Conservation (phyloP, 257 asterid species). For the Gentiana dahurica region DNA sequence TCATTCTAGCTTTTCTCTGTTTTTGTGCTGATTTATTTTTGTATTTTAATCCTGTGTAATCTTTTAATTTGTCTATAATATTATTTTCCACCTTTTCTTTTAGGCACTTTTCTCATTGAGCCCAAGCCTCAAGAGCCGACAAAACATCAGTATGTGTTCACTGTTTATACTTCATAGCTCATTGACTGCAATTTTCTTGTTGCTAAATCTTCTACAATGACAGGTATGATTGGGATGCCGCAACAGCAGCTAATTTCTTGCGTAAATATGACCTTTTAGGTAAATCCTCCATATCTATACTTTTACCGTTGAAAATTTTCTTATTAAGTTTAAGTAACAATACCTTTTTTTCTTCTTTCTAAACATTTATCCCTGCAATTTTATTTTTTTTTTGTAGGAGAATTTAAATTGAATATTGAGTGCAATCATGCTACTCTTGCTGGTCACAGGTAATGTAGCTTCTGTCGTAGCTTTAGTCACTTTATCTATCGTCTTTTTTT, state of each 20-base stretch:
- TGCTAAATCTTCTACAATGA: slow-evolving; percentile 8
- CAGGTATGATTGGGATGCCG: slow-evolving; percentile 99
- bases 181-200: neutral
- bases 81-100: slow-evolving; percentile 4
- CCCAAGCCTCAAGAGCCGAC: slow-evolving; percentile 99
- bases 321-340: neutral
- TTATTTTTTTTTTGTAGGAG: slow-evolving; percentile 37
- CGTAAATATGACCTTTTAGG: slow-evolving; percentile 87
- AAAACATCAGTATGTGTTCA: slow-evolving; percentile 73
- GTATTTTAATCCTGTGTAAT: too few species aligned
- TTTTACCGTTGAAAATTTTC: too few species aligned
- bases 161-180: neutral
- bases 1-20: neutral
- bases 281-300: neutral
- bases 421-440: slow-evolving; percentile 98
- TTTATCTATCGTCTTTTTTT: too few species aligned
- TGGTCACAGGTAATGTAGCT: slow-evolving; percentile 72
- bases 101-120: slow-evolving; percentile 93
- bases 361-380: neutral
- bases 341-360: neutral
- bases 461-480: neutral
- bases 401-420: slow-evolving; percentile 88
- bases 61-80: neutral
- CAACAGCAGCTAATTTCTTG: slow-evolving; percentile 88
- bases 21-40: too few species aligned